Percentiles rank a stretch among this genome's conserved stretches.
phyloP scores from a whole-genome alignment of 495 filamentous ascomycete genomes.

The Parathielavia hyrcaniae region DNA sequence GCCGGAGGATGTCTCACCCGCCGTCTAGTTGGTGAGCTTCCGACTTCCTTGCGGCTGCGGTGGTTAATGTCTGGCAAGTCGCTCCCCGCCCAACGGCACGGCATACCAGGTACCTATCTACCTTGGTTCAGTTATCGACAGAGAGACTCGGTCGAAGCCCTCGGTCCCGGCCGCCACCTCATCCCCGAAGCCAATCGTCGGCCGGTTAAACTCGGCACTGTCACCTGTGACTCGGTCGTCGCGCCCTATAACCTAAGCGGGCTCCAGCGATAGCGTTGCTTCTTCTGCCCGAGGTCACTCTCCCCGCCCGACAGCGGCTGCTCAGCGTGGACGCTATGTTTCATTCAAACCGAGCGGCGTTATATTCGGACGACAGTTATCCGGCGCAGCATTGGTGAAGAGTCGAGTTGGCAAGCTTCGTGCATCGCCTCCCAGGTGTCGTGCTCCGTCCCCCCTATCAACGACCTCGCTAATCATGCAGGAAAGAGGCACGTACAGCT shows the following conservation, averaged over 20 bases:
- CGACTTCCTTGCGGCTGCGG: too few relatives aligned
- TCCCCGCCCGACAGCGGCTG: neutral
- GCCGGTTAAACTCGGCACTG: too few relatives aligned
- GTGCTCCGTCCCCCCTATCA: constrained; percentile 5
- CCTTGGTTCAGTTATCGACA: neutral
- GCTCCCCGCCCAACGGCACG: too few relatives aligned
- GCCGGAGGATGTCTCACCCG: too few relatives aligned
- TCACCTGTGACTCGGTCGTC: neutral
- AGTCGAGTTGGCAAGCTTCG: neutral
- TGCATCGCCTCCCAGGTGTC: neutral
- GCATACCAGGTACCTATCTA: neutral
- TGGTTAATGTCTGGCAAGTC: too few relatives aligned
- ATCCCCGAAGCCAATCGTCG: neutral
- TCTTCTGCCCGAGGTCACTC: neutral
- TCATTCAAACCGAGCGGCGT: too few relatives aligned
- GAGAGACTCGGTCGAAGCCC: neutral
- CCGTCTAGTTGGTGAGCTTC: too few relatives aligned
- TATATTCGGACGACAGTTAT: neutral
- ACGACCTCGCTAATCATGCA: constrained; percentile 10
- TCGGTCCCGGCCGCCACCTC: neutral
- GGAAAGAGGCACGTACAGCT: constrained; percentile 10
- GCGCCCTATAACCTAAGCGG: neutral
- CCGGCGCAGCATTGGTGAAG: neutral
- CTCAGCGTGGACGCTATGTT: neutral
- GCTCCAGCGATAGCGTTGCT: neutral